These are phyloP conservation scores for Globisporangium paddicum DNA, from an alignment of 352 stramenopile genomes.

Conservation along the genomic window DNA sequence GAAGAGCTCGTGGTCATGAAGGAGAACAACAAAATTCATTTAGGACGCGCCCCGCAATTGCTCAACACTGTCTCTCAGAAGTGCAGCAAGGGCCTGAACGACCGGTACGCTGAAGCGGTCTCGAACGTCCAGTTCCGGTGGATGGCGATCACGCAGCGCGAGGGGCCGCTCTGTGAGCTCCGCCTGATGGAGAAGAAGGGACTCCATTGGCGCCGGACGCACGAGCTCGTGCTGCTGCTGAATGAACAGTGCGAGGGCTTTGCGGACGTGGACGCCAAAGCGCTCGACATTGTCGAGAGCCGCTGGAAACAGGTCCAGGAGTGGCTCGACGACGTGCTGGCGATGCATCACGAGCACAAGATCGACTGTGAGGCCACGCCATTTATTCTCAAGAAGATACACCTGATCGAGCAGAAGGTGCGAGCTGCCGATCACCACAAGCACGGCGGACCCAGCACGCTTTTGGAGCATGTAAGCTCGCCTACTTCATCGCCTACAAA, in stretches of 20 bases:
- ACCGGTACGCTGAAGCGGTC: constrained; percentile 49
- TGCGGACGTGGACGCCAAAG: constrained; percentile 41
- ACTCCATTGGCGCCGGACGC: constrained; percentile 66
- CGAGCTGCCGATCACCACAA: neutral
- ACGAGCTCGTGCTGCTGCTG: constrained; percentile 58
- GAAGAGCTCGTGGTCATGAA: constrained; percentile 60
- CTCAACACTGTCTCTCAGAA: constrained; percentile 40
- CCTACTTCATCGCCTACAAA: constrained; percentile 5
- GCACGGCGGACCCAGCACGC: neutral
- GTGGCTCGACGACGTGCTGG: constrained; percentile 56
- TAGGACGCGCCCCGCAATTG: constrained; percentile 45
- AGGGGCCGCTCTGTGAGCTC: constrained; percentile 58
- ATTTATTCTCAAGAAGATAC: constrained; percentile 68
- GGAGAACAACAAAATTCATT: constrained; percentile 51
- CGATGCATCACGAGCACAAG: constrained; percentile 56
- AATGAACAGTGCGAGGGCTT: constrained; percentile 75
- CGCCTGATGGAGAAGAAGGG: constrained; percentile 63
- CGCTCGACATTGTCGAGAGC: constrained; percentile 42
- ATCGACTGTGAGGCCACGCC: constrained; percentile 65
- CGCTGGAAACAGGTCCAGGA: constrained; percentile 61
- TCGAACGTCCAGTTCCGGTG: constrained; percentile 67
- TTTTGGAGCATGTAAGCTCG: neutral
- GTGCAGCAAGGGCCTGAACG: constrained; percentile 55
- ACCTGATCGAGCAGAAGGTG: constrained; percentile 27
- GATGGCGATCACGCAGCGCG: constrained; percentile 61